phyloP scores from a whole-genome alignment of 1,139 yeast genomes.

The Hanseniaspora sp. region DNA sequence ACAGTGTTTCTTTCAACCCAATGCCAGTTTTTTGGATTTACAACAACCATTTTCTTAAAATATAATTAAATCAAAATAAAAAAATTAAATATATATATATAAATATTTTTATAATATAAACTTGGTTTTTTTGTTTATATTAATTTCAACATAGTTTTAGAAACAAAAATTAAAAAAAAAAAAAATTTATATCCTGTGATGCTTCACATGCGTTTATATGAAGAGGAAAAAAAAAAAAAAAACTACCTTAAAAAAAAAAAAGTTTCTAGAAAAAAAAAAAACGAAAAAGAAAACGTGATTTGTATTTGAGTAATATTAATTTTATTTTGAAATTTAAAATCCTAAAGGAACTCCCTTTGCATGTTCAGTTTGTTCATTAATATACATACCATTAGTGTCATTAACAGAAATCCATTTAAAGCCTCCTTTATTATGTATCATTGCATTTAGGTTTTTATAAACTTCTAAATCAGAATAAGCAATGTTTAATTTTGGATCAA shows the following conservation, averaged over 20 bases:
- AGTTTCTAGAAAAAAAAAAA: background rate
- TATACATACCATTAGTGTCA: conserved; percentile 56
- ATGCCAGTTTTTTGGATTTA: conserved; percentile 83
- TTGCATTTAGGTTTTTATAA: conserved; percentile 54
- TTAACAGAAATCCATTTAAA: conserved; percentile 56
- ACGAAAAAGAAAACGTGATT: background rate
- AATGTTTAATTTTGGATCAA: conserved; percentile 76
- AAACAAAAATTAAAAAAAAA: too few species aligned
- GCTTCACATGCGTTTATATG: background rate
- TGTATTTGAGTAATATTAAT: background rate
- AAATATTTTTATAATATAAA: background rate
- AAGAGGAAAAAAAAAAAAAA: background rate
- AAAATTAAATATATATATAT: background rate
- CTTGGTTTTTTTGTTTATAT: too few species aligned
- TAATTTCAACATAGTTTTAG: too few species aligned
- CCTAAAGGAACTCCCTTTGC: conserved; percentile 89
- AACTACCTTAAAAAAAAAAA: background rate
- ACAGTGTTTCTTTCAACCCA: conserved; percentile 75
- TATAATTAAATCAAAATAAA: background rate
- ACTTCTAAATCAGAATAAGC: conserved; percentile 80
- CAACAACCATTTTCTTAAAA: conserved; percentile 46
- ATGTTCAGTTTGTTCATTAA: conserved; percentile 45
- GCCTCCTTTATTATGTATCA: conserved; percentile 45
- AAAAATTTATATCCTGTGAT: background rate
- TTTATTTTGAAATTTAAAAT: conserved; percentile 30